phyloP scores from a whole-genome alignment of 352 stramenopile genomes.

The Phytopythium litorale region DNA sequence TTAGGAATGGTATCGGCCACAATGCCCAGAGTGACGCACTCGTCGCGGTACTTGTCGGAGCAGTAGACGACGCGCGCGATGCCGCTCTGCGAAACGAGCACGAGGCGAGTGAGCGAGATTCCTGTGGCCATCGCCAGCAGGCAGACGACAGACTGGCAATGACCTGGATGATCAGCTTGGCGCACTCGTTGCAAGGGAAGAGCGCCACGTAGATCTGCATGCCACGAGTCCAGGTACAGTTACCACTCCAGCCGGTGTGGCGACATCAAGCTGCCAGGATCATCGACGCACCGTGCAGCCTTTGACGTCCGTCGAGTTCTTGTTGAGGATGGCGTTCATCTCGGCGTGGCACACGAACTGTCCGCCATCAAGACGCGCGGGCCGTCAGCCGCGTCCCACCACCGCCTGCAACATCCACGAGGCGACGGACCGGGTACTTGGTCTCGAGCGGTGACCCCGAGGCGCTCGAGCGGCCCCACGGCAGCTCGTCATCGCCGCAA shows the following conservation, averaged over 20 bases:
- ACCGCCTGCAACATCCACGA: neutral
- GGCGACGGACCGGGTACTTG: slow-evolving; percentile 85
- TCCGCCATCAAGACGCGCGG: neutral
- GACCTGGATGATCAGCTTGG: slow-evolving; percentile 98
- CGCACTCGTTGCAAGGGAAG: slow-evolving; percentile 99
- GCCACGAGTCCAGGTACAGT: too few species aligned
- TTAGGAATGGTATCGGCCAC: neutral
- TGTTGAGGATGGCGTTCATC: slow-evolving; percentile 99
- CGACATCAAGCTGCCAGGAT: too few species aligned
- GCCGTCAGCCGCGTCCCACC: neutral
- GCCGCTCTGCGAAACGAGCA: slow-evolving; percentile 65
- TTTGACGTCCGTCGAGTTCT: slow-evolving; percentile 93
- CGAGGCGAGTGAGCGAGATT: neutral
- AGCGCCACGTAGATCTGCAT: slow-evolving; percentile 95
- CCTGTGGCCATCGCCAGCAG: neutral
- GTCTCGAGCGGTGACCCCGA: slow-evolving; percentile 88
- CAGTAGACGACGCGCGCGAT: slow-evolving; percentile 96
- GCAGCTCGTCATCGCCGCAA: slow-evolving; percentile 94
- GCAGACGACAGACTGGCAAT: neutral
- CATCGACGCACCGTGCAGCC: slow-evolving; percentile 71
- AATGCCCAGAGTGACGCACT: slow-evolving; percentile 35
- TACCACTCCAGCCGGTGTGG: too few species aligned
- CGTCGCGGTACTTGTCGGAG: slow-evolving; percentile 93
- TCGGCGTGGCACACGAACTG: slow-evolving; percentile 98
- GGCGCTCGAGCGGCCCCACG: slow-evolving; percentile 85